Evolutionary conservation across 2,329 filamentous ascomycete genomes (phyloP).

Genomic region (Nothophoma quercina): DNA sequence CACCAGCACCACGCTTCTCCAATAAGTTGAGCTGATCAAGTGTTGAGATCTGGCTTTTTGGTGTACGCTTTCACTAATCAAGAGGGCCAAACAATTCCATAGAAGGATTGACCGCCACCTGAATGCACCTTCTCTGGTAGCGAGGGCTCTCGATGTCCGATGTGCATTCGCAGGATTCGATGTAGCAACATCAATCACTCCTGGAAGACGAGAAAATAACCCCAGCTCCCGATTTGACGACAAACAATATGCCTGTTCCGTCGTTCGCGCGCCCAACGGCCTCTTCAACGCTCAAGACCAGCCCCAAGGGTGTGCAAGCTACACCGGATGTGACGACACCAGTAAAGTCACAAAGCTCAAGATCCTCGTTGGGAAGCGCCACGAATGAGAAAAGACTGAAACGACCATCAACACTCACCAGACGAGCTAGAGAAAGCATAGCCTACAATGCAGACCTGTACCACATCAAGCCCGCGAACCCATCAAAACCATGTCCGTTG

Average conservation of each 20-base stretch:
- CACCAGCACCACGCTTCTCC: not conserved
- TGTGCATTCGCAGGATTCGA: too few relatives aligned
- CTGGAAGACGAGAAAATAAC: too few relatives aligned
- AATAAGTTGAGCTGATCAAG: not conserved
- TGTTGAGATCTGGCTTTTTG: not conserved
- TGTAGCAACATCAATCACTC: too few relatives aligned
- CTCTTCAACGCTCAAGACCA: conserved; percentile 21
- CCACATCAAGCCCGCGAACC: conserved; percentile 24
- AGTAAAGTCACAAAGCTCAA: not conserved
- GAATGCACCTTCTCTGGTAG: too few relatives aligned
- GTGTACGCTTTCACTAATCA: too few relatives aligned
- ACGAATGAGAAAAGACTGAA: conserved; percentile 14
- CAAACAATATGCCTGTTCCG: conserved; percentile 22
- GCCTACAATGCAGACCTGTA: conserved; percentile 19
- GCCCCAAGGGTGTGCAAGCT: conserved; percentile 1
- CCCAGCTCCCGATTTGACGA: too few relatives aligned
- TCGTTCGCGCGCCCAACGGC: conserved; percentile 31
- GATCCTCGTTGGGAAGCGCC: not conserved
- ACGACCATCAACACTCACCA: conserved; percentile 23
- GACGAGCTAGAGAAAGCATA: conserved; percentile 10
- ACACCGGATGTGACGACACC: not conserved
- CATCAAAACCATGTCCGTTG: conserved; percentile 24
- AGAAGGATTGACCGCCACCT: too few relatives aligned
- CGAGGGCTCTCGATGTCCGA: too few relatives aligned
- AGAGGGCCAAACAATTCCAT: too few relatives aligned